Evolutionary conservation across 1,139 yeast species (phyloP).

Genomic region (Yamadazyma songkhlaensis): DNA sequence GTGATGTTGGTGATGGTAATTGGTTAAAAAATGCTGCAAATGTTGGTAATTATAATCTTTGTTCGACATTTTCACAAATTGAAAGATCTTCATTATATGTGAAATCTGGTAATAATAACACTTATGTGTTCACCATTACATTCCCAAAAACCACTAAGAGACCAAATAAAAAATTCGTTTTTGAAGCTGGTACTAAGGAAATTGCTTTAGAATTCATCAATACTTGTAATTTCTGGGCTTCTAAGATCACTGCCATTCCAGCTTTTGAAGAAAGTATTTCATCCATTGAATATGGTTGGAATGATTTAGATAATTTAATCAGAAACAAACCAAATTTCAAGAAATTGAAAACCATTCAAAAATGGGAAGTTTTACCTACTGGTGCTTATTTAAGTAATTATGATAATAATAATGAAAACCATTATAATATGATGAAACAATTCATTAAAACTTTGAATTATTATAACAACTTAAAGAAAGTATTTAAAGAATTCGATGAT

Average conservation of each 20-base stretch:
- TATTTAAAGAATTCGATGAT: slow-evolving; percentile 34
- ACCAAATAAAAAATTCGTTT: slow-evolving; percentile 37
- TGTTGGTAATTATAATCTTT: slow-evolving; percentile 46
- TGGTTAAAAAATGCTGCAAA: slow-evolving; percentile 58
- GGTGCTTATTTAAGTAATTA: slow-evolving; percentile 44
- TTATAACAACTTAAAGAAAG: slow-evolving; percentile 39
- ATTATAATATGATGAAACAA: slow-evolving; percentile 47
- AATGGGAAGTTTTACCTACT: slow-evolving; percentile 42
- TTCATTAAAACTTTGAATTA: slow-evolving; percentile 44
- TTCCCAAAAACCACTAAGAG: slow-evolving; percentile 38
- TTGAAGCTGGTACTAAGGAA: slow-evolving; percentile 64
- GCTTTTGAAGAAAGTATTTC: slow-evolving; percentile 57
- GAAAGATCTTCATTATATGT: slow-evolving; percentile 22
- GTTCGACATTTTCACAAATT: slow-evolving; percentile 47
- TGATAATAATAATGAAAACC: slow-evolving; percentile 23
- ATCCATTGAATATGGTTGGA: slow-evolving; percentile 86
- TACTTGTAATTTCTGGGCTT: slow-evolving; percentile 89
- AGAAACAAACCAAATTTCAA: slow-evolving; percentile 31
- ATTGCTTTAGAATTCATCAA: slow-evolving; percentile 71
- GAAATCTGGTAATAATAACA: slow-evolving; percentile 6
- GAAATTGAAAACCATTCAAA: slow-evolving; percentile 31
- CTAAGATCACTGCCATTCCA: slow-evolving; percentile 81
- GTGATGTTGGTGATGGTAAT: slow-evolving; percentile 59
- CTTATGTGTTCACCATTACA: slow-evolving; percentile 31
- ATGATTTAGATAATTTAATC: slow-evolving; percentile 38